phyloP scores from a whole-genome alignment of 2,329 filamentous ascomycete genomes.

The Pyrenophora graminea region DNA sequence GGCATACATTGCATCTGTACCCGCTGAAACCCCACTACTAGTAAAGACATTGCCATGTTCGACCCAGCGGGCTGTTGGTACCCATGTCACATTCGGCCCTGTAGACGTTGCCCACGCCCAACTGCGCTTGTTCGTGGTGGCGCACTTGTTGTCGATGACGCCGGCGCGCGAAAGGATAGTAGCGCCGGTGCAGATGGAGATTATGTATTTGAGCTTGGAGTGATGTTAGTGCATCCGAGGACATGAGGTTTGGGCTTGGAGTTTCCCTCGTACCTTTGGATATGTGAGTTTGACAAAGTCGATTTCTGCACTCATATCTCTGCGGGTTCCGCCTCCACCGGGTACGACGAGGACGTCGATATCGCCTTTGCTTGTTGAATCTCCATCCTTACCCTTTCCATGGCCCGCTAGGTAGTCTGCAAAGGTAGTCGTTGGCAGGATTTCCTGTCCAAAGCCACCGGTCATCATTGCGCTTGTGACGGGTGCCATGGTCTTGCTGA shows the following conservation, averaged over 20 bases:
- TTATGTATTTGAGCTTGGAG: constrained; percentile 52
- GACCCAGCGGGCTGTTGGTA: constrained; percentile 64
- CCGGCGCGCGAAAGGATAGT: constrained; percentile 63
- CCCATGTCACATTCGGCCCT: constrained; percentile 57
- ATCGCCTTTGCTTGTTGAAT: constrained; percentile 19
- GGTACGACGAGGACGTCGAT: constrained; percentile 69
- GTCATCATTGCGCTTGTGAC: constrained; percentile 28
- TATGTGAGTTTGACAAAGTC: constrained; percentile 55
- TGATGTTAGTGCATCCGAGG: too few relatives aligned
- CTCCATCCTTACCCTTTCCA: too few relatives aligned
- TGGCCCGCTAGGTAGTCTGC: constrained; percentile 48
- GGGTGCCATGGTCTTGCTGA: constrained; percentile 35
- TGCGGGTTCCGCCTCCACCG: constrained; percentile 59
- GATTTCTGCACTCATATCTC: constrained; percentile 44
- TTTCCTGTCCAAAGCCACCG: constrained; percentile 41
- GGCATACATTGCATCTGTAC: constrained; percentile 64
- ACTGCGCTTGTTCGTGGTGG: constrained; percentile 68
- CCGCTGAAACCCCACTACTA: constrained; percentile 65
- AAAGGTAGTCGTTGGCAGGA: constrained; percentile 60
- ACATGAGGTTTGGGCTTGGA: too few relatives aligned
- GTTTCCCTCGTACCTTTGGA: constrained; percentile 33
- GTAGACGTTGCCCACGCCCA: constrained; percentile 55
- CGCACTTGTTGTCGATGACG: constrained; percentile 62
- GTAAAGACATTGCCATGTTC: constrained; percentile 69
- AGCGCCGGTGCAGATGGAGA: constrained; percentile 70